Percentiles rank a stretch among this genome's conserved stretches.
Evolutionary conservation across 768 basidiomycete genomes (phyloP).

Genomic region (Postia placenta): DNA sequence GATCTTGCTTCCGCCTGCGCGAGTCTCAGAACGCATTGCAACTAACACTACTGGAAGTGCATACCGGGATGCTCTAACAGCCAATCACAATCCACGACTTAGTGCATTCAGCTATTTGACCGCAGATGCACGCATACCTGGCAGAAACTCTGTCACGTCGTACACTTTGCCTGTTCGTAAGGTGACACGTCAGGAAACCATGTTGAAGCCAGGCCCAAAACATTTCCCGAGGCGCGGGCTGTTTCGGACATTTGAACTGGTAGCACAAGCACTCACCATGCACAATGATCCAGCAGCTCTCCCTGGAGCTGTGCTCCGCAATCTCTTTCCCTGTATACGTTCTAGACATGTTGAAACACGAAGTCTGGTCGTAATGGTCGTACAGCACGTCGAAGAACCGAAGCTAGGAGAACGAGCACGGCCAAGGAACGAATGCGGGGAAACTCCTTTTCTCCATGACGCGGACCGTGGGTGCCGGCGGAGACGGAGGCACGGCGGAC

Average conservation of each 20-base stretch:
- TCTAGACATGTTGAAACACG: conserved; percentile 2
- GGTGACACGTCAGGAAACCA: not conserved
- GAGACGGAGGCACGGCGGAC: conserved; percentile 1
- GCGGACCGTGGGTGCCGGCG: not conserved
- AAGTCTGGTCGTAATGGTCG: not conserved
- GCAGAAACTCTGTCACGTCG: conserved; percentile 37
- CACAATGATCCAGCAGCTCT: conserved; percentile 80
- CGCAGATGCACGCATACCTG: conserved; percentile 20
- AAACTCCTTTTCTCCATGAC: not conserved
- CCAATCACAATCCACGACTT: not conserved
- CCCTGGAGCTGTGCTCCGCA: conserved; percentile 48
- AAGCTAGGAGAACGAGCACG: not conserved
- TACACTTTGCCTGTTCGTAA: conserved; percentile 31
- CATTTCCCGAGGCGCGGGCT: too few species aligned
- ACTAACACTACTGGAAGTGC: not conserved
- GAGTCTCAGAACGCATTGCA: not conserved
- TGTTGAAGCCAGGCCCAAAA: not conserved
- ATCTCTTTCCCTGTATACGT: conserved; percentile 33
- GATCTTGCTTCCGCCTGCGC: conserved; percentile 41
- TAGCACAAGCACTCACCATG: conserved; percentile 40
- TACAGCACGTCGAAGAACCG: not conserved
- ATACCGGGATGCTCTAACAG: conserved; percentile 15
- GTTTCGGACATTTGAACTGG: not conserved
- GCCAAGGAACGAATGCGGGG: not conserved
- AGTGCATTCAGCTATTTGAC: not conserved